A percentile compares a stretch with the other conserved stretches of the same genome.
Conservation (phyloP, 805 yeast species). For the Lipomyces mesembrius region DNA sequence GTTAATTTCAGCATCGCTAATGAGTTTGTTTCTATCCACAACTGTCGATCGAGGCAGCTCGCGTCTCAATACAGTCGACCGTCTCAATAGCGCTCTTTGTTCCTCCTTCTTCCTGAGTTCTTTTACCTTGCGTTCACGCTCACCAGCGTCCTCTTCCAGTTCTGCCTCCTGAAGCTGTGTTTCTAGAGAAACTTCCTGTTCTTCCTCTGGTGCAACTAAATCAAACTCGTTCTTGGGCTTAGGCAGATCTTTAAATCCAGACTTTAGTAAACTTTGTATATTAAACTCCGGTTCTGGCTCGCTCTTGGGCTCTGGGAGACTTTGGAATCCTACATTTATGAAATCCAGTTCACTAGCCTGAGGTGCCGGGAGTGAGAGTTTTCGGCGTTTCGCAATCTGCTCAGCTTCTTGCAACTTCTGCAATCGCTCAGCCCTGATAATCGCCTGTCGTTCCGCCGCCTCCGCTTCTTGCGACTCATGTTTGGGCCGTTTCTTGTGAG, state of each 20-base stretch:
- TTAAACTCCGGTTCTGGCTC: neutral
- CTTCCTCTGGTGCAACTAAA: slow-evolving; percentile 47
- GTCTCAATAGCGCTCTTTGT: slow-evolving; percentile 44
- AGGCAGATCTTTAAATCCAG: slow-evolving; percentile 44
- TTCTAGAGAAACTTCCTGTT: slow-evolving; percentile 25
- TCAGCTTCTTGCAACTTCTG: slow-evolving; percentile 41
- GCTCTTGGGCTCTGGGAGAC: neutral
- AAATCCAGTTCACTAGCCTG: slow-evolving; percentile 44
- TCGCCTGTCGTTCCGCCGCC: slow-evolving; percentile 41
- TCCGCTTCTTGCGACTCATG: slow-evolving; percentile 29
- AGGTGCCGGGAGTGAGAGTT: slow-evolving; percentile 48
- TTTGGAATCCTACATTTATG: slow-evolving; percentile 35
- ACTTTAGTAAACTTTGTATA: slow-evolving; percentile 22
- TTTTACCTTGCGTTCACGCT: slow-evolving; percentile 41
- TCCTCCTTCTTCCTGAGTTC: slow-evolving; percentile 35
- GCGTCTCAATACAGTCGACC: slow-evolving; percentile 55
- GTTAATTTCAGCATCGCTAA: slow-evolving; percentile 8
- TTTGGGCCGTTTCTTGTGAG: slow-evolving; percentile 29
- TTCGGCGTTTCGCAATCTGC: slow-evolving; percentile 49
- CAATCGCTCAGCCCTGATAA: slow-evolving; percentile 42
- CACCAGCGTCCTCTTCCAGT: slow-evolving; percentile 43
- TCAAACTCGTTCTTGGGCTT: slow-evolving; percentile 49
- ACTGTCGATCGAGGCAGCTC: slow-evolving; percentile 47
- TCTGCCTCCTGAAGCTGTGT: slow-evolving; percentile 33
- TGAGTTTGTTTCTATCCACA: slow-evolving; percentile 20